These are phyloP conservation scores for Millerozyma acaciae DNA, from an alignment of 805 yeast genomes.

Conservation along the genomic window DNA sequence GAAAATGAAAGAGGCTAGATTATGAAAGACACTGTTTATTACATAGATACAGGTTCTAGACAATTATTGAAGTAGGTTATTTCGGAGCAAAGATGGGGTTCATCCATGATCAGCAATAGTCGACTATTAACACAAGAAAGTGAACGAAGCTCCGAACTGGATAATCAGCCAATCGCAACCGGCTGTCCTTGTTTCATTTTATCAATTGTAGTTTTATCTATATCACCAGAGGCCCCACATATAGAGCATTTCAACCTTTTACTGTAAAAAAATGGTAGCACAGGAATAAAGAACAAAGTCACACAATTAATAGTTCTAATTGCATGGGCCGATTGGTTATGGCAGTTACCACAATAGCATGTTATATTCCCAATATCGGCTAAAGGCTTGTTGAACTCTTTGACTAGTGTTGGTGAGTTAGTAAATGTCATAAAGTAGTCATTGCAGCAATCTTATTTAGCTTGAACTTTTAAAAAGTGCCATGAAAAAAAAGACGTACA, in stretches of 20 bases:
- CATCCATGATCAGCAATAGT: no score
- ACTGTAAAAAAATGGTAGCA: constrained; percentile 50
- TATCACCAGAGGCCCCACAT: constrained; percentile 42
- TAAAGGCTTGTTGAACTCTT: constrained; percentile 31
- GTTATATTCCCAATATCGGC: constrained; percentile 26
- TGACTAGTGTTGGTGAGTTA: constrained; percentile 21
- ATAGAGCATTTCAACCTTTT: constrained; percentile 49
- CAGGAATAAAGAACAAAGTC: constrained; percentile 51
- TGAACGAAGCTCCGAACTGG: no score
- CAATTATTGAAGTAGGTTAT: no score
- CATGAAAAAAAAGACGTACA: constrained; percentile 19
- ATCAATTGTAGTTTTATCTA: constrained; percentile 19
- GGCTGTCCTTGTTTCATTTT: constrained; percentile 30
- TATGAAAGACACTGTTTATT: no score
- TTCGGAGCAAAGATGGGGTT: no score
- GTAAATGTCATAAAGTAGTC: not conserved
- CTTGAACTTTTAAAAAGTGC: not conserved
- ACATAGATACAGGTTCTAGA: no score
- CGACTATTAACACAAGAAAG: no score
- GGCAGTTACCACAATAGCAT: constrained; percentile 55
- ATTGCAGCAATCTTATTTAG: not conserved
- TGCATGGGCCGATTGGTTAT: constrained; percentile 51
- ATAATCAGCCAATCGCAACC: constrained; percentile 29
- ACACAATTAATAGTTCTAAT: constrained; percentile 51
- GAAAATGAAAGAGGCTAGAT: no score